A percentile compares a stretch with the other conserved stretches of the same genome.
Evolutionary conservation across 805 yeast species (phyloP).

Genomic region (Teunomyces gatunensis): DNA sequence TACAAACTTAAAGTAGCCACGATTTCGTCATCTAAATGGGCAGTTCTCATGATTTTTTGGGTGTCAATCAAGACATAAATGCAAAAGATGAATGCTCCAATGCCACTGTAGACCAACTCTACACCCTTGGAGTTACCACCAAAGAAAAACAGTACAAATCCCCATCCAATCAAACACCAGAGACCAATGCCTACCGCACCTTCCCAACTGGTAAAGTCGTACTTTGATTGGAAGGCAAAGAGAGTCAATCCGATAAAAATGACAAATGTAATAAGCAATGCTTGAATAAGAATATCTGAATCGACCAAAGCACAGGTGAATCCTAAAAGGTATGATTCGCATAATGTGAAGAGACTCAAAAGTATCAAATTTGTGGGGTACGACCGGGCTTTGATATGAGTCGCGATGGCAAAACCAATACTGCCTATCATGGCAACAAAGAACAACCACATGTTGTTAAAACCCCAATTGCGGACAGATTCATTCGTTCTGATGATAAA

Average conservation of each 20-base stretch:
- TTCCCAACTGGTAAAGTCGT: conserved; percentile 70
- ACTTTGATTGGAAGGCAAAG: conserved; percentile 75
- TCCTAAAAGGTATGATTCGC: conserved; percentile 74
- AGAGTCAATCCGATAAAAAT: conserved; percentile 74
- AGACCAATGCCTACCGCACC: conserved; percentile 54
- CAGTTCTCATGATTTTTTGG: conserved; percentile 70
- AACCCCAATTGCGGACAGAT: conserved; percentile 51
- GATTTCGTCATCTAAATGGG: conserved; percentile 82
- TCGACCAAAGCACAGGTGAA: conserved; percentile 62
- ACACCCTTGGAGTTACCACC: conserved; percentile 50
- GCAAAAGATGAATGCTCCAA: conserved; percentile 73
- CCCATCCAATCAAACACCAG: conserved; percentile 69
- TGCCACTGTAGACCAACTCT: conserved; percentile 64
- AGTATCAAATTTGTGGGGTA: conserved; percentile 67
- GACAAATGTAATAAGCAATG: conserved; percentile 63
- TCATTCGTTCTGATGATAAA: conserved; percentile 45
- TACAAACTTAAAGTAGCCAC: conserved; percentile 75
- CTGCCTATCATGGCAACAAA: conserved; percentile 57
- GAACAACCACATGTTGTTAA: conserved; percentile 57
- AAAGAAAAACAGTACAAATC: conserved; percentile 68
- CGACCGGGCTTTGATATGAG: conserved; percentile 58
- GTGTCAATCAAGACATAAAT: conserved; percentile 78
- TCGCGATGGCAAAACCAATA: conserved; percentile 61
- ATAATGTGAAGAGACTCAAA: conserved; percentile 64
- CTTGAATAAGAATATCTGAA: conserved; percentile 63